Evolutionary conservation across 2,329 filamentous ascomycete species (phyloP), one percentile per base, ranked within the genome.

Genomic region (Fusarium graminum): DNA sequence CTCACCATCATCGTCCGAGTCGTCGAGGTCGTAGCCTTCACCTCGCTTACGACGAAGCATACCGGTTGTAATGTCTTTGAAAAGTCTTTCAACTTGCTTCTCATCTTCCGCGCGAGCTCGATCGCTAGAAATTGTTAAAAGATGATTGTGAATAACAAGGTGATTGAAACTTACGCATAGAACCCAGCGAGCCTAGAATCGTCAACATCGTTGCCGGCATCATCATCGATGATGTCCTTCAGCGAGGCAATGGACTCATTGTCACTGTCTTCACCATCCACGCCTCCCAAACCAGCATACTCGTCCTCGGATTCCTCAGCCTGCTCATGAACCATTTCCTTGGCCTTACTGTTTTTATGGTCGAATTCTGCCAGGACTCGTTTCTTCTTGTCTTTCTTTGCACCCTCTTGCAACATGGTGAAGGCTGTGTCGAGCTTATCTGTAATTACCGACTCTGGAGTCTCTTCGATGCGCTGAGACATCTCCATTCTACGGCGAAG

Each of bases 241-340:
- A 95, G 87, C 9, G 91, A 85, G 29, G 89, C 89, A 57, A 92
- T 88, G 34, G 78, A 79, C 32, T 90, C 91, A 60, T 92, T 87
- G 59, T 93, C 91, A 54, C 90, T 90, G 67, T 94, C 92, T 69
- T 98, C 94, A 61, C 94, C 94, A 77, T 94, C 94, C 12, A 83
- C 90, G 65, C 95, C 95, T 69, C 95, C 95, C 11, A 99, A 83
- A 6, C 95, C 95, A 38, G 94, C 94, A 76, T 98, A 99, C 77
- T 99, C 95, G 75, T 99, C 95, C 75, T 99, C 96, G 0, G 95
- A 99, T 79, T 99, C 95, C 72, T 97, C 92, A 62, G 95, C 94
- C 75, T 97, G 93, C 69, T 97, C 95, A 68, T 98, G 88, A 36
- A 99, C 85, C 85, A 97, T 92, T 25, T 90, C 89, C 73, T 89